Conservation (phyloP, 2,329 filamentous ascomycete genomes). For the Calonectria pseudoturangicola region DNA sequence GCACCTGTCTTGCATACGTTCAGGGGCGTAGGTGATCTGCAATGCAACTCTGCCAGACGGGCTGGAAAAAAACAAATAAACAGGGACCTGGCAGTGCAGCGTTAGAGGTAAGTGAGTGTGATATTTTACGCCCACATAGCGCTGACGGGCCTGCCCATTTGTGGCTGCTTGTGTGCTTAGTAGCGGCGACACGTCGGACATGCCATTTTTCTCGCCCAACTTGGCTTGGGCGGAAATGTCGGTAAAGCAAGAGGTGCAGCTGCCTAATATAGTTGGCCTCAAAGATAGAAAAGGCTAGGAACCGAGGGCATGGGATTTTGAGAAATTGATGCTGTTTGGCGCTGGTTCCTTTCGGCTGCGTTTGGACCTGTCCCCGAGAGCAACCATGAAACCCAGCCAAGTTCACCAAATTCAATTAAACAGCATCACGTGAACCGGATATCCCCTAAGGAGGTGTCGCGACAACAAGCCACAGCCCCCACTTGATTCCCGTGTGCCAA, state of each 20-base stretch:
- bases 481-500: slow-evolving; percentile 15
- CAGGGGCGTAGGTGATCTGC: not conserved
- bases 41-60: slow-evolving; percentile 1
- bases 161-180: slow-evolving; percentile 11
- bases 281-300: too few relatives aligned
- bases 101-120: slow-evolving; percentile 13
- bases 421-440: slow-evolving; percentile 20
- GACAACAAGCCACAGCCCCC: slow-evolving; percentile 18
- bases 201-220: slow-evolving; percentile 9
- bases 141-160: slow-evolving; percentile 4
- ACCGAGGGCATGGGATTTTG: not conserved
- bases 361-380: slow-evolving; percentile 3
- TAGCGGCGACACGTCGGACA: slow-evolving; percentile 17
- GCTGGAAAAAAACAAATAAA: slow-evolving; percentile 5
- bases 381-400: not conserved
- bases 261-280: not conserved
- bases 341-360: not conserved
- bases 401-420: slow-evolving; percentile 13
- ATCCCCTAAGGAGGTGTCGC: not conserved
- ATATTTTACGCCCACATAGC: not conserved
- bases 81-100: slow-evolving; percentile 3
- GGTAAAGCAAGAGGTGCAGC: not conserved
- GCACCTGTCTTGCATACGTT: too few relatives aligned
- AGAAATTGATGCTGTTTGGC: not conserved
- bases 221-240: slow-evolving; percentile 15